Evolutionary conservation across 2,329 filamentous ascomycete species (phyloP).

Genomic region (Hypocreales sp.): DNA sequence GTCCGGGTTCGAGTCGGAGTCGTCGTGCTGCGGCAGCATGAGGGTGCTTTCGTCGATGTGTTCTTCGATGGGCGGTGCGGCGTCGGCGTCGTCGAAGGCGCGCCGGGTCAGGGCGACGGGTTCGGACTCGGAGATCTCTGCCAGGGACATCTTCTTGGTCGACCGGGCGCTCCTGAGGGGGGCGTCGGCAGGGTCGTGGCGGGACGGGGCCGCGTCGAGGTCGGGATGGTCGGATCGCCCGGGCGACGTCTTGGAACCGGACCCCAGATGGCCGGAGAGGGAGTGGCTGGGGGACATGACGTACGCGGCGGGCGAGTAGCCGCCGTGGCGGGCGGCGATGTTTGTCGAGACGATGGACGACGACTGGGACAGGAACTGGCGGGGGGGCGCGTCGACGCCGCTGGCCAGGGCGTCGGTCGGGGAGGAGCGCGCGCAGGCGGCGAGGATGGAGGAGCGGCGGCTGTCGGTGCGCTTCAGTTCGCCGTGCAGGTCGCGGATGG

Average conservation of each 20-base stretch:
- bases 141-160: constrained; percentile 28
- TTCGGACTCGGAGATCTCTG: constrained; percentile 42
- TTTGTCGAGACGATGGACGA: constrained; percentile 58
- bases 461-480: constrained; percentile 58
- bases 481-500: constrained; percentile 57
- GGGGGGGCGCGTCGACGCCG: constrained; percentile 9
- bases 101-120: constrained; percentile 32
- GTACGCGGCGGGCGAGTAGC: constrained; percentile 53
- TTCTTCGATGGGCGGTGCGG: constrained; percentile 20
- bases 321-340: constrained; percentile 48
- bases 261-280: constrained; percentile 37
- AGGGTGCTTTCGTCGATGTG: constrained; percentile 13
- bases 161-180: constrained; percentile 36
- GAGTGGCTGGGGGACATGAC: constrained; percentile 53
- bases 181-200: constrained; percentile 38
- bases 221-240: constrained; percentile 25
- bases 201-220: constrained; percentile 23
- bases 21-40: constrained; percentile 15
- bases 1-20: constrained; percentile 11
- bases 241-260: constrained; percentile 35
- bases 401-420: constrained; percentile 11
- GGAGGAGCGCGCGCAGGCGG: constrained; percentile 25
- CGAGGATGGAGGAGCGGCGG: constrained; percentile 45
- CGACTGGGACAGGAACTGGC: constrained; percentile 30
- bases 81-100: constrained; percentile 38